phyloP scores from a whole-genome alignment of 805 yeast species.

The Jamesozyma piceae region DNA sequence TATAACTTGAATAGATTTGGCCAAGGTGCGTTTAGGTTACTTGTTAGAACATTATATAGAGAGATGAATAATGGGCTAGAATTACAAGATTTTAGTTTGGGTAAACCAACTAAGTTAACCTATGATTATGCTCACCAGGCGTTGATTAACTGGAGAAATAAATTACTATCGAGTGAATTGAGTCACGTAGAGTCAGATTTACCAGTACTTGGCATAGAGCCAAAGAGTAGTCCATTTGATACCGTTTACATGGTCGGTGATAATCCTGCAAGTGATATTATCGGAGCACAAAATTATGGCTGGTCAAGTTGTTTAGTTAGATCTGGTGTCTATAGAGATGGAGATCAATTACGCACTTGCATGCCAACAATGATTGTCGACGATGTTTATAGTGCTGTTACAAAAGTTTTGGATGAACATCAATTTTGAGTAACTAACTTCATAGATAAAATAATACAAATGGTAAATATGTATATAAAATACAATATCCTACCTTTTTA shows the following conservation, averaged over 20 bases:
- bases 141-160: slow-evolving; percentile 43
- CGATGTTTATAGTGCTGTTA: slow-evolving; percentile 45
- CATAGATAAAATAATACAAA: background rate
- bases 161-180: slow-evolving; percentile 22
- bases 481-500: background rate
- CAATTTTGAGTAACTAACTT: background rate
- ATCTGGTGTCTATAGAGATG: slow-evolving; percentile 77
- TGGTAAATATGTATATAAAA: background rate
- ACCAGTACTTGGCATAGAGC: slow-evolving; percentile 40
- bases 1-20: slow-evolving; percentile 74
- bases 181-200: slow-evolving; percentile 21
- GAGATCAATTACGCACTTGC: slow-evolving; percentile 33
- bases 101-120: slow-evolving; percentile 73
- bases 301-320: slow-evolving; percentile 81
- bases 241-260: slow-evolving; percentile 94
- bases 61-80: slow-evolving; percentile 41
- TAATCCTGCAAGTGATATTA: slow-evolving; percentile 87
- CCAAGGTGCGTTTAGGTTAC: slow-evolving; percentile 75
- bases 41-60: slow-evolving; percentile 49
- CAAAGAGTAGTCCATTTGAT: slow-evolving; percentile 37
- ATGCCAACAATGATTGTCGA: slow-evolving; percentile 43
- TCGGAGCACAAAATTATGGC: slow-evolving; percentile 79
- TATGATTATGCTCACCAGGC: slow-evolving; percentile 77
- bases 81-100: slow-evolving; percentile 52
- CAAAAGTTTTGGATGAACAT: slow-evolving; percentile 14